Evolutionary conservation across 129 eudicot genomes (phyloP), one percentile per base, ranked within the genome.

Genomic region (Calendula officinalis): DNA sequence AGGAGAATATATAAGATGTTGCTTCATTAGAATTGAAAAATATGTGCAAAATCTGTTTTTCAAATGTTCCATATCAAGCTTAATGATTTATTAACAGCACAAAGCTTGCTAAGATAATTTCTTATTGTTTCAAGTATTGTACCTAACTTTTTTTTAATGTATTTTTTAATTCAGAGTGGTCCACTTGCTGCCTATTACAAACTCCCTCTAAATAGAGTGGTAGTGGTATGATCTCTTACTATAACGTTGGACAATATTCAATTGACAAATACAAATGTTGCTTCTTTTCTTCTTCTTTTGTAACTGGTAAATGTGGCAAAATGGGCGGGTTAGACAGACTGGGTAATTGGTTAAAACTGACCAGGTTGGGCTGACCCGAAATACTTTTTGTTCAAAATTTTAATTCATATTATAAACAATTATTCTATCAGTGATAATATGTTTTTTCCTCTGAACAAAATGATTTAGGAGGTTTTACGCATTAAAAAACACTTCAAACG

Each of bases 111-210:
- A 27, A 43, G 56, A 7, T 14, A 22, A 8, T 10, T 3, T 13
- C 37, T 69, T 14, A 14, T 60, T 4, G 14, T 47, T 65, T 65
- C 14, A 3, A 13, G 60, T 22, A 56, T 65, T 52, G 43, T 46
- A 36, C 40, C 15, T 45, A 44, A 74, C 48, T 15, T 15, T 50
- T 4, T 16, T 17, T n/a, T n/a, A n/a, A 22, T 27, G 49, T 57
- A 11, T 57, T 69, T n/a, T 56, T 69, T 45, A 54, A 44, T 72
- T 73, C 86, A 89, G 95, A 80, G 80, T 75, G 95, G 96, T 55
- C 94, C 91, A 14, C 90, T 91, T 66, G 98, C 88, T 55, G 94
- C 91, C 16, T 87, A 87, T 62, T 91, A 87, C 78, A 91, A 91
- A 78, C 81, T 91, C 55, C 98, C 96, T 68, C 84, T 91, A 43